These are phyloP conservation scores for Auricularia auricula-judae DNA, from an alignment of 768 basidiomycete species.

Conservation along the genomic window DNA sequence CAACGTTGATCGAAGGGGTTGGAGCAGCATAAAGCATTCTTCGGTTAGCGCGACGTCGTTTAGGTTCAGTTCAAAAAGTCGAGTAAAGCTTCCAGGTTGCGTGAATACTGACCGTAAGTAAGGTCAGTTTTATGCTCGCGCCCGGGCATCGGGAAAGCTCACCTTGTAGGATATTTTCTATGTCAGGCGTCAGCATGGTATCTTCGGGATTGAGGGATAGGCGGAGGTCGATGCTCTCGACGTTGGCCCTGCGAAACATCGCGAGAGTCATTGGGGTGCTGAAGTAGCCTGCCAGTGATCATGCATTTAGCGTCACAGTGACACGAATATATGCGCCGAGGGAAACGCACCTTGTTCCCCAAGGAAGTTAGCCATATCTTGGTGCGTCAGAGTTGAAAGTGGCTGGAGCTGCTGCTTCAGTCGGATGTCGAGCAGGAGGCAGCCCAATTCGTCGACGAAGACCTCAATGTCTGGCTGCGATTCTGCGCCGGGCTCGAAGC, in stretches of 20 bases:
- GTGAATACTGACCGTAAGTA: slow-evolving; percentile 31
- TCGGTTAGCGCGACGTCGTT: slow-evolving; percentile 33
- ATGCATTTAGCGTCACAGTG: not conserved
- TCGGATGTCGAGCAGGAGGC: not conserved
- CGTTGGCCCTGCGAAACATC: not conserved
- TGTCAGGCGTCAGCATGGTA: not conserved
- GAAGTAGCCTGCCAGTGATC: not conserved
- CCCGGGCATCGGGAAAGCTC: not conserved
- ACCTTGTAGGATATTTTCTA: not conserved
- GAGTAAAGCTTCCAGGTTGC: slow-evolving; percentile 39
- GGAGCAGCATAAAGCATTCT: slow-evolving; percentile 39
- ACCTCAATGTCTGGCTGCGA: not conserved
- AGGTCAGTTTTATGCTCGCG: not conserved
- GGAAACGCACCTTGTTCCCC: not conserved
- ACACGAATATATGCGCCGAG: not conserved
- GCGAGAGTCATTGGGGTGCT: not conserved
- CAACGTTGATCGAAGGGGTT: slow-evolving; percentile 38
- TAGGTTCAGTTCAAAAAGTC: slow-evolving; percentile 40
- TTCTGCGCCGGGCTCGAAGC: not conserved
- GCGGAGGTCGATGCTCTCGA: not conserved
- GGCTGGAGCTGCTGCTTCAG: not conserved
- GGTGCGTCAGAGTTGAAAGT: not conserved
- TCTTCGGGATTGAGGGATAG: not conserved
- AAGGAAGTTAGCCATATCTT: not conserved
- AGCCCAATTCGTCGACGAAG: not conserved